These are phyloP conservation scores for Daldinia childiae DNA, from an alignment of 495 filamentous ascomycete species.

Conservation along the genomic window DNA sequence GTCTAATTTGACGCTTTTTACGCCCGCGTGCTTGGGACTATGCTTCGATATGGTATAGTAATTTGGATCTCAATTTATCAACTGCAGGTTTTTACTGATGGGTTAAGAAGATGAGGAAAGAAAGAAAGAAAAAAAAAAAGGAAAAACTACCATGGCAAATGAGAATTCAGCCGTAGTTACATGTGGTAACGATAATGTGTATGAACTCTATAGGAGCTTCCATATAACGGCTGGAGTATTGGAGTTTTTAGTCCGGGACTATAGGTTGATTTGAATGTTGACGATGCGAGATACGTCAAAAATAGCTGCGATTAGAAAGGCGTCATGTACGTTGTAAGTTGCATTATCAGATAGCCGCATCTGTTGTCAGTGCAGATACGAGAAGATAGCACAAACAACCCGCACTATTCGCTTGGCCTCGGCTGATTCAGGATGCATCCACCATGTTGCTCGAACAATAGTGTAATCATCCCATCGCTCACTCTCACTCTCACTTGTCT, in stretches of 20 bases:
- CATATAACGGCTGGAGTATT: constrained; percentile 9
- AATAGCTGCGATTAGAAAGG: constrained; percentile 27
- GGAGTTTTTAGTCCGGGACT: constrained; percentile 28
- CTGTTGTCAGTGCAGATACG: constrained; percentile 44
- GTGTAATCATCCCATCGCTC: constrained; percentile 3
- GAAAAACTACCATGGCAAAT: constrained; percentile 10
- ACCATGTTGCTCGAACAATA: constrained; percentile 18
- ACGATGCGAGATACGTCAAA: constrained; percentile 9
- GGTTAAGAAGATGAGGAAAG: too few relatives aligned
- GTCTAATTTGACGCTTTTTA: not conserved
- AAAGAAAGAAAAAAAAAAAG: too few relatives aligned
- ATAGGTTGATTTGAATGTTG: constrained; percentile 12
- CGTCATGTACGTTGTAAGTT: constrained; percentile 18
- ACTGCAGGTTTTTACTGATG: not conserved
- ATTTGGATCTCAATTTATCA: not conserved
- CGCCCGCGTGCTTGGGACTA: not conserved
- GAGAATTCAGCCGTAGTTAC: not conserved
- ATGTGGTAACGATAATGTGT: too few relatives aligned
- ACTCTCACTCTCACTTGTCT: not conserved
- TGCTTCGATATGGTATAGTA: not conserved
- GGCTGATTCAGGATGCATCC: constrained; percentile 10
- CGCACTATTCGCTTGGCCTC: constrained; percentile 29
- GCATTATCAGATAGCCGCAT: constrained; percentile 42
- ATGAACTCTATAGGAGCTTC: not conserved
- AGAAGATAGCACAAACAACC: constrained; percentile 23